Conservation (phyloP, 345 rosid species). For the Hibiscus mutabilis region DNA sequence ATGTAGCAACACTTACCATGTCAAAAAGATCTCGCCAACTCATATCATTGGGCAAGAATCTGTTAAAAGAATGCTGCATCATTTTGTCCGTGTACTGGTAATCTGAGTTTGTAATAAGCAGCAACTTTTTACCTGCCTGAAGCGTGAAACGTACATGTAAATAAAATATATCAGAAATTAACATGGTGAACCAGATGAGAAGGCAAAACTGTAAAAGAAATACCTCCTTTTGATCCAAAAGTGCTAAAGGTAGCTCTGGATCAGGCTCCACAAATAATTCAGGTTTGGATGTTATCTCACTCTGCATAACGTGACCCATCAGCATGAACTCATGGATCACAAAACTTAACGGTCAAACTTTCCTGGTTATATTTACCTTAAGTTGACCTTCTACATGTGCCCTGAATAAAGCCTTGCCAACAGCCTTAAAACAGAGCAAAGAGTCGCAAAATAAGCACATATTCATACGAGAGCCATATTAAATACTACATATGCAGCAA, state of each 20-base stretch:
- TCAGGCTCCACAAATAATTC: constrained; percentile 95
- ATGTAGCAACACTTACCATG: constrained; percentile 42
- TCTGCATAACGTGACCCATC: constrained; percentile 38
- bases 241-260: constrained; percentile 86
- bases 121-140: constrained; percentile 93
- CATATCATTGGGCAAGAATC: constrained; percentile 87
- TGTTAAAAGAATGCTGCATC: constrained; percentile 93
- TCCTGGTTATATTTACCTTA: constrained; percentile 43
- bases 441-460: constrained; percentile 13
- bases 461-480: constrained; percentile 4
- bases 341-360: neutral
- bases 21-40: constrained; percentile 91
- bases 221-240: constrained; percentile 96
- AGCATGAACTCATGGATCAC: constrained; percentile 10
- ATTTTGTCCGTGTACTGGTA: constrained; percentile 90
- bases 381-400: constrained; percentile 98
- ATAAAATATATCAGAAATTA: neutral
- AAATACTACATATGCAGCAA: constrained; percentile 10
- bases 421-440: constrained; percentile 55
- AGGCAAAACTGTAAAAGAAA: constrained; percentile 1
- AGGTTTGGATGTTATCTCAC: constrained; percentile 94
- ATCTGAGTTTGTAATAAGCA: constrained; percentile 96
- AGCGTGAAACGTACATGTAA: constrained; percentile 16
- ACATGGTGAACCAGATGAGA: constrained; percentile 2
- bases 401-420: constrained; percentile 89